Evolutionary conservation across 2,329 filamentous ascomycete genomes (phyloP), one percentile per base, ranked within the genome.

Genomic region (Cylindrodendrum hubeiense): DNA sequence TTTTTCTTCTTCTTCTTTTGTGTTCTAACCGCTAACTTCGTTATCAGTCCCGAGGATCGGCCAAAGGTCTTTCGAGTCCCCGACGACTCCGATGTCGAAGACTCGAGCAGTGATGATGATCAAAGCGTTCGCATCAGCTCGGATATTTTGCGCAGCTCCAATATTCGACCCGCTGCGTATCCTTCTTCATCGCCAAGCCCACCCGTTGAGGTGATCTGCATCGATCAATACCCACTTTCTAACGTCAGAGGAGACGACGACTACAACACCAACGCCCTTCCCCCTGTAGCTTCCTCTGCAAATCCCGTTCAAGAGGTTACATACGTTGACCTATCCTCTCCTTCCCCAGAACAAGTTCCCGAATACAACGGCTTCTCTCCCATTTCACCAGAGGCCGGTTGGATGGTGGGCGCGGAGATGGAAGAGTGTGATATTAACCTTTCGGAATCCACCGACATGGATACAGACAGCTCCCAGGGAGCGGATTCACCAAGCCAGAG

Each of bases 1-100:
- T 21, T 30, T 5, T 21, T n/a, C 30, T 9, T n/a, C 30, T 26
- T 34, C 5, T 4, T 30, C 24, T 56, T 33, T 24, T 43, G 4
- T 22, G 22, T 12, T 10, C 24, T 13, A 19, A 4, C 12, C 49
- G 47, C 71, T 76, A 65, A 78, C 41, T 12, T 30, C 15, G 10
- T 21, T n/a, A 15, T n/a, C 28, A 78, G 78, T 33, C 74, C 71
- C 4, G 57, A 66, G 15, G 70, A 74, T 37, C 72, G 67, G 28
- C 75, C 74, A 37, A 74, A 72, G 43, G 76, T 77, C 22, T 85
- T 84, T 53, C 74, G 74, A 34, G 82, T 85, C 2, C 83, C 83
- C 0, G 82, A 85, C 55, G 82, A 83, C 9, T 75, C 72, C 8
- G 80, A 82, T 19, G 63, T 71, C 2, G 76, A 79, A 34, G 75